Base-by-base conservation (phyloP, 805 yeast genomes). In the Schwanniomyces pseudopolymorphus region DNA sequence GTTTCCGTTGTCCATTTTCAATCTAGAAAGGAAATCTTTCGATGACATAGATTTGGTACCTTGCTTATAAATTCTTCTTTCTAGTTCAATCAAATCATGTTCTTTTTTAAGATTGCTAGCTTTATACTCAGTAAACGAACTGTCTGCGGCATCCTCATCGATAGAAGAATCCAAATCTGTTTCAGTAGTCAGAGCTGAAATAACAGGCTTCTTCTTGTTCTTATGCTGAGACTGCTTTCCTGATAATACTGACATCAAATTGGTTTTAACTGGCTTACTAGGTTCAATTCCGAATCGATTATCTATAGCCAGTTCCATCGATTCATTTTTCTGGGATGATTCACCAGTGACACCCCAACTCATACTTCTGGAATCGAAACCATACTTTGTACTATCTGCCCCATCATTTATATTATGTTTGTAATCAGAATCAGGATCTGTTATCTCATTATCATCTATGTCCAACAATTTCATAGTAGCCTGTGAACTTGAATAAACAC, bases 71-170 rank as follows among this genome's bases (percentile, higher is more conserved):
- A 63, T 49, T 35, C 55, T 57, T 46, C 48, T 51, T 42, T 63
- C 68, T 19, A 61, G 47, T 39, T 61, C 63, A 24, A 55, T 33
- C 21, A 60, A 39, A 11, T 58, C 59, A 22, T 49, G 41, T n/a
- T 58, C 62, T 33, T 47, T 49, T 16, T 44, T 28, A n/a, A 50
- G 41, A 14, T 49, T 50, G 14, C 45, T 40, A n/a, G 53, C 50
- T 25, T 49, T 50, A 8, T 46, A 27, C 8, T 49, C 49, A 5
- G 44, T 43, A 33, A 43, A 41, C 1, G 52, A 48, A 16, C 35
- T 31, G 16, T 31, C 13, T 14, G 20, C 35, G 8, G 16, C 8
- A 16, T 31, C 35, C 9, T 36, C 47, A 31, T 45, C 44, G 2
- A 33, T 21, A 13, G 21, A 26, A 8, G 33, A 25, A 17, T 21